Evolutionary conservation across 768 basidiomycete genomes (phyloP).

Genomic region (Melanogaster broomeanus): DNA sequence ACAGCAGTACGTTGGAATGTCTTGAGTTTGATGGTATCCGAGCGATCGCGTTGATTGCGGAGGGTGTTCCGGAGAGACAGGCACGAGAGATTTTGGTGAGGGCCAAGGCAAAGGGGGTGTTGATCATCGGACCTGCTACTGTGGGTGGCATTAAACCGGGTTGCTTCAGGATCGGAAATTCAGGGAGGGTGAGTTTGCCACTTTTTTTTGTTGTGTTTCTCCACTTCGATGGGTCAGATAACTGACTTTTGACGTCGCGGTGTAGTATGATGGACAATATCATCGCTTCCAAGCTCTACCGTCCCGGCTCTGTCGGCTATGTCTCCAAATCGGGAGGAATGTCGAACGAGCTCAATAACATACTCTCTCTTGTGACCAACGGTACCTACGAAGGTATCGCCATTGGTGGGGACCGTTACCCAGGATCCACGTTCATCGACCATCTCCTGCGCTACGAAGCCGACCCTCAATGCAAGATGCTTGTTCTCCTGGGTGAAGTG

Average conservation of each 20-base stretch:
- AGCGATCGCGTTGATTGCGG: slow-evolving; percentile 90
- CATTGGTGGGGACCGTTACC: slow-evolving; percentile 99
- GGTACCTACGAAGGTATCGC: slow-evolving; percentile 99
- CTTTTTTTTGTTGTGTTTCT: not conserved
- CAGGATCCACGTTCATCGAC: slow-evolving; percentile 98
- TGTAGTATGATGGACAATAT: slow-evolving; percentile 99
- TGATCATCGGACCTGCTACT: slow-evolving; percentile 96
- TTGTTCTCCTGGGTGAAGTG: slow-evolving; percentile 97
- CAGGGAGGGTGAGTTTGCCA: slow-evolving; percentile 74
- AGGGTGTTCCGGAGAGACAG: slow-evolving; percentile 98
- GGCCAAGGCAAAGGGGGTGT: slow-evolving; percentile 81
- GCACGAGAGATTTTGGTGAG: slow-evolving; percentile 93
- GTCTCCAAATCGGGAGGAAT: slow-evolving; percentile 99
- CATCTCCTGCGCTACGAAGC: slow-evolving; percentile 96
- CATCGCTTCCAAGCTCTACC: slow-evolving; percentile 97
- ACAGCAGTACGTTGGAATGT: slow-evolving; percentile 92
- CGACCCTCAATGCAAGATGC: slow-evolving; percentile 98
- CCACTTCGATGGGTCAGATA: slow-evolving; percentile 2
- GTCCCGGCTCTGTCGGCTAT: slow-evolving; percentile 95
- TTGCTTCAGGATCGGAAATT: slow-evolving; percentile 99
- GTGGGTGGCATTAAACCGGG: slow-evolving; percentile 99
- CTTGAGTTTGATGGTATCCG: slow-evolving; percentile 50
- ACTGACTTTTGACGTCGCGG: slow-evolving; percentile 1
- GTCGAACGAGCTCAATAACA: slow-evolving; percentile 99
- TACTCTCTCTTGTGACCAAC: slow-evolving; percentile 93